phyloP scores from a whole-genome alignment of 495 filamentous ascomycete species.

The Lasiosphaeria hispida region DNA sequence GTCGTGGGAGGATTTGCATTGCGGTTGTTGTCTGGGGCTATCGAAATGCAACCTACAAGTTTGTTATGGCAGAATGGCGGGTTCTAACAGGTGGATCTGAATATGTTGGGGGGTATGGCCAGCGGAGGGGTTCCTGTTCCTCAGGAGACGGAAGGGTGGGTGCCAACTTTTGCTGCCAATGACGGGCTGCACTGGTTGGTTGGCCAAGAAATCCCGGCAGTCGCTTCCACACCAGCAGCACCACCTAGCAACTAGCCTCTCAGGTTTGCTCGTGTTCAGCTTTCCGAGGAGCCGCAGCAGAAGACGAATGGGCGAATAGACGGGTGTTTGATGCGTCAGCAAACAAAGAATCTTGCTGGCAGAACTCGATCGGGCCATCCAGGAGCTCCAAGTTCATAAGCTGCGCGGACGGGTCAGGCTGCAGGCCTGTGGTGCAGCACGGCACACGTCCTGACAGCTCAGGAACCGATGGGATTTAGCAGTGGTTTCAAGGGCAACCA shows the following conservation, averaged over 20 bases:
- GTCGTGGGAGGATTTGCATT: slow-evolving; percentile 10
- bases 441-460: background rate
- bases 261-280: slow-evolving; percentile 10
- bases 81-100: slow-evolving; percentile 19
- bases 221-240: slow-evolving; percentile 4
- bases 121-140: slow-evolving; percentile 24
- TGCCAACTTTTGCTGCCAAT: slow-evolving; percentile 20
- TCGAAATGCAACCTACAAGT: slow-evolving; percentile 24
- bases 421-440: slow-evolving; percentile 7
- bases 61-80: slow-evolving; percentile 23
- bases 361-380: background rate
- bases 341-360: slow-evolving; percentile 7
- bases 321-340: too few species aligned
- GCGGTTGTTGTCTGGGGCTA: slow-evolving; percentile 7
- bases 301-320: background rate
- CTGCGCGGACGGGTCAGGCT: background rate
- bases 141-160: slow-evolving; percentile 22
- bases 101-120: slow-evolving; percentile 17
- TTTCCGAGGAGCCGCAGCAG: background rate
- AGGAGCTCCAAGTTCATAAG: background rate
- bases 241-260: background rate
- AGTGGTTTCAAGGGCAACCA: slow-evolving; percentile 30
- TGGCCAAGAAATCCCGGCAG: slow-evolving; percentile 10
- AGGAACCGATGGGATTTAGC: slow-evolving; percentile 16
- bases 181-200: background rate